Percentiles rank a stretch among this genome's conserved stretches.
Conservation (phyloP, 2,329 filamentous ascomycete species). For the Cyphellophora europaea region DNA sequence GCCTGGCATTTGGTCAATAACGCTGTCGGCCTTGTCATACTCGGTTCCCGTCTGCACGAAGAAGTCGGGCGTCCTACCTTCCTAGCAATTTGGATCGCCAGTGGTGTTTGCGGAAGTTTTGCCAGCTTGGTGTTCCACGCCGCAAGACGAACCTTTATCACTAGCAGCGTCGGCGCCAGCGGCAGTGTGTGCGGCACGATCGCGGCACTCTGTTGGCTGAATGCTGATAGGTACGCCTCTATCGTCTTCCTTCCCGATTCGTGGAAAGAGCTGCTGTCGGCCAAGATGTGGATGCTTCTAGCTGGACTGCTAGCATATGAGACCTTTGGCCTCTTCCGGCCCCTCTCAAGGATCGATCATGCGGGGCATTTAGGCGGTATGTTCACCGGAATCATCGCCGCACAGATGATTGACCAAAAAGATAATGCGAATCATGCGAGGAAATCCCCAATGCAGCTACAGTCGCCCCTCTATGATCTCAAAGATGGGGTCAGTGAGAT, state of each 20-base stretch:
- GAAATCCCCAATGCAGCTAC: too few relatives aligned
- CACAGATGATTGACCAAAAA: constrained; percentile 12
- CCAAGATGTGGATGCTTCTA: constrained; percentile 30
- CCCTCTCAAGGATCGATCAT: constrained; percentile 27
- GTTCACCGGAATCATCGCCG: constrained; percentile 24
- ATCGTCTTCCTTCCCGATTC: constrained; percentile 31
- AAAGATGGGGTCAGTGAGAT: too few relatives aligned
- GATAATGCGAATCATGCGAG: too few relatives aligned
- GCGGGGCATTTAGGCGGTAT: constrained; percentile 35
- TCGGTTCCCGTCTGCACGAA: constrained; percentile 46
- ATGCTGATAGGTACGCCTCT: constrained; percentile 32
- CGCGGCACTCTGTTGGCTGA: constrained; percentile 39
- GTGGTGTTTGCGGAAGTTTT: constrained; percentile 38
- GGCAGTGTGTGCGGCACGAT: constrained; percentile 41
- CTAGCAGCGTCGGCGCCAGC: constrained; percentile 43
- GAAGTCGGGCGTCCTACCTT: constrained; percentile 48
- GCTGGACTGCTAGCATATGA: constrained; percentile 28
- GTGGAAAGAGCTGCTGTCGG: constrained; percentile 31
- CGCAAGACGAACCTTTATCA: constrained; percentile 30
- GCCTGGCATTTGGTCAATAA: constrained; percentile 44
- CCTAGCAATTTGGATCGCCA: constrained; percentile 41
- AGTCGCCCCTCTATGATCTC: too few relatives aligned
- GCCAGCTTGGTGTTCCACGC: constrained; percentile 36
- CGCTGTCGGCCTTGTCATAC: constrained; percentile 44
- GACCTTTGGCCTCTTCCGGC: constrained; percentile 23